Conservation (phyloP, 2,329 filamentous ascomycete genomes). For the Cordyceps militaris region DNA sequence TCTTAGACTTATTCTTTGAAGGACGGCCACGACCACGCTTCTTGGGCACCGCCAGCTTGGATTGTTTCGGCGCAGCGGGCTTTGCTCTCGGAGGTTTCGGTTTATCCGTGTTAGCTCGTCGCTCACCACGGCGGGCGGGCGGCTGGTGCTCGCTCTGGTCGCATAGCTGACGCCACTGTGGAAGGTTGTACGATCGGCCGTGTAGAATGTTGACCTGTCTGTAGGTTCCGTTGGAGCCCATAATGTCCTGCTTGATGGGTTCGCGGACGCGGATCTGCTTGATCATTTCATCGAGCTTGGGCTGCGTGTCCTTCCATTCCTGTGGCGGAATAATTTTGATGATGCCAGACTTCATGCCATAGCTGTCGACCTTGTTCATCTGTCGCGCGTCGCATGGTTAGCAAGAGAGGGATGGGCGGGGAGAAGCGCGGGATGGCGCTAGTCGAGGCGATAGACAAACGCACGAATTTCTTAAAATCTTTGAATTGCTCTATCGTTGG, state of each 20-base stretch:
- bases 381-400: slow-evolving; percentile 23
- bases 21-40: slow-evolving; percentile 36
- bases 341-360: slow-evolving; percentile 96
- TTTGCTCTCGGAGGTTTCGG: slow-evolving; percentile 38
- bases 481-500: slow-evolving; percentile 93
- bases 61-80: slow-evolving; percentile 26
- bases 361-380: slow-evolving; percentile 79
- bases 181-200: slow-evolving; percentile 90
- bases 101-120: slow-evolving; percentile 55
- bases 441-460: slow-evolving; percentile 23
- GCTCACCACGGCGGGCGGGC: slow-evolving; percentile 79
- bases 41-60: slow-evolving; percentile 28
- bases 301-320: slow-evolving; percentile 84
- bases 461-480: slow-evolving; percentile 85
- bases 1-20: slow-evolving; percentile 30
- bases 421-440: not conserved
- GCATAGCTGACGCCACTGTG: slow-evolving; percentile 90
- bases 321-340: slow-evolving; percentile 89
- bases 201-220: slow-evolving; percentile 97
- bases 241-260: slow-evolving; percentile 96
- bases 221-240: slow-evolving; percentile 90
- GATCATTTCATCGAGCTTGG: slow-evolving; percentile 72
- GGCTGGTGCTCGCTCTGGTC: slow-evolving; percentile 95
- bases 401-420: not conserved
- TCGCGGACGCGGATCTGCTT: slow-evolving; percentile 93